These are phyloP conservation scores for Suillus paluster DNA, from an alignment of 768 basidiomycete genomes.

Conservation along the genomic window DNA sequence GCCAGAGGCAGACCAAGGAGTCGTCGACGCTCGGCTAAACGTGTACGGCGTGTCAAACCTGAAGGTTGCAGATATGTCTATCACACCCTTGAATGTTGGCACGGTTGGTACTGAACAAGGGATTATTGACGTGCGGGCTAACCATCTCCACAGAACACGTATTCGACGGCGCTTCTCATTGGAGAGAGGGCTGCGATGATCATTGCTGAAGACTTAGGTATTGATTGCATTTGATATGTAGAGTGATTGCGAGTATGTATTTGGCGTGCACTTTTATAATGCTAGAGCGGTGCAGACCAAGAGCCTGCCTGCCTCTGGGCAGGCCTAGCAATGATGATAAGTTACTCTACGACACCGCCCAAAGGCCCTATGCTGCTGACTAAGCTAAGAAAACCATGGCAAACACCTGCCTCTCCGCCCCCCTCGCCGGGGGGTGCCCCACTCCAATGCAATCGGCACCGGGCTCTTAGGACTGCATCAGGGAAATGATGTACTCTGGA, in stretches of 20 bases:
- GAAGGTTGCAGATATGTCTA: slow-evolving; percentile 61
- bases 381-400: too few species aligned
- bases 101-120: slow-evolving; percentile 24
- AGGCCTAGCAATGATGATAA: too few species aligned
- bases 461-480: too few species aligned
- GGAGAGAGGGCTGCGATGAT: slow-evolving; percentile 30
- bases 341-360: too few species aligned
- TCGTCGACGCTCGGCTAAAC: slow-evolving; percentile 63
- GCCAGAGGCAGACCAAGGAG: slow-evolving; percentile 57
- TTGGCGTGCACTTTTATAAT: too few species aligned
- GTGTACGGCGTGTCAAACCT: slow-evolving; percentile 63
- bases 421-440: too few species aligned
- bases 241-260: neutral
- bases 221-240: slow-evolving; percentile 21
- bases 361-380: too few species aligned
- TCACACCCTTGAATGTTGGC: slow-evolving; percentile 42
- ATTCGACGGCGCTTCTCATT: slow-evolving; percentile 26
- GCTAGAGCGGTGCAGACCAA: too few species aligned
- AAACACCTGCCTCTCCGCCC: too few species aligned
- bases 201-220: slow-evolving; percentile 25
- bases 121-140: neutral
- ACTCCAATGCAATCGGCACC: too few species aligned
- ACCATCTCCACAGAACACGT: slow-evolving; percentile 21
- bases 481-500: too few species aligned
- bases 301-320: too few species aligned